These are phyloP conservation scores for Fibroporia radiculosa DNA, from an alignment of 768 basidiomycete species.

Conservation along the genomic window DNA sequence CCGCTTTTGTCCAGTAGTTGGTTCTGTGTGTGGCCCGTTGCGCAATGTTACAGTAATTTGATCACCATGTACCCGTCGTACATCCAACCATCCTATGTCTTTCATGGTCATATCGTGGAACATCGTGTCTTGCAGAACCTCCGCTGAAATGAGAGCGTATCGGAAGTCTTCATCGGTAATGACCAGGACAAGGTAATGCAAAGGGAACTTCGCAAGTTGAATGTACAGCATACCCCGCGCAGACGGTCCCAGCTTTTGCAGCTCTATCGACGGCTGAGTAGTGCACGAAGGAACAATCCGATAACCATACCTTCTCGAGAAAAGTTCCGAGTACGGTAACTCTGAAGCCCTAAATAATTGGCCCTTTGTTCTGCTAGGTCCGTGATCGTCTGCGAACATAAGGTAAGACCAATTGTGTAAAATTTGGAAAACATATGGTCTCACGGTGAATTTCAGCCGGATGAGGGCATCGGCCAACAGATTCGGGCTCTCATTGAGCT, in stretches of 20 bases:
- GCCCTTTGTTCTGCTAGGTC: conserved; percentile 82
- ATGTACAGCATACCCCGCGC: conserved; percentile 64
- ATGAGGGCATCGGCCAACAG: conserved; percentile 50
- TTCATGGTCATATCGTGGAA: conserved; percentile 60
- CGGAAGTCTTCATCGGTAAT: conserved; percentile 71
- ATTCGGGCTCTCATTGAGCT: conserved; percentile 63
- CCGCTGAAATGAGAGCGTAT: conserved; percentile 73
- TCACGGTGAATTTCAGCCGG: conserved; percentile 54
- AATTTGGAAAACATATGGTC: conserved; percentile 17
- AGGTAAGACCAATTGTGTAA: not conserved
- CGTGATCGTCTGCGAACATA: conserved; percentile 61
- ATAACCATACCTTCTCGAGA: conserved; percentile 46
- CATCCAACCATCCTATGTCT: conserved; percentile 75
- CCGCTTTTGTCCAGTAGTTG: conserved; percentile 20
- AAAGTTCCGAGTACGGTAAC: conserved; percentile 64
- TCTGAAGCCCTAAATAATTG: conserved; percentile 75
- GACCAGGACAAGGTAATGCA: conserved; percentile 79
- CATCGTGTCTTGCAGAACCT: conserved; percentile 44
- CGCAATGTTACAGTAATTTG: conserved; percentile 9
- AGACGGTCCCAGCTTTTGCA: conserved; percentile 59
- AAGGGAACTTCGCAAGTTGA: conserved; percentile 67
- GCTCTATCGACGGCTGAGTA: too few species aligned
- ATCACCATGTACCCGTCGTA: conserved; percentile 46
- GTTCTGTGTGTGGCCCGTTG: conserved; percentile 1
- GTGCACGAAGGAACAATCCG: conserved; percentile 2